phyloP scores from a whole-genome alignment of 305 asterid genomes.

The Withania somnifera region DNA sequence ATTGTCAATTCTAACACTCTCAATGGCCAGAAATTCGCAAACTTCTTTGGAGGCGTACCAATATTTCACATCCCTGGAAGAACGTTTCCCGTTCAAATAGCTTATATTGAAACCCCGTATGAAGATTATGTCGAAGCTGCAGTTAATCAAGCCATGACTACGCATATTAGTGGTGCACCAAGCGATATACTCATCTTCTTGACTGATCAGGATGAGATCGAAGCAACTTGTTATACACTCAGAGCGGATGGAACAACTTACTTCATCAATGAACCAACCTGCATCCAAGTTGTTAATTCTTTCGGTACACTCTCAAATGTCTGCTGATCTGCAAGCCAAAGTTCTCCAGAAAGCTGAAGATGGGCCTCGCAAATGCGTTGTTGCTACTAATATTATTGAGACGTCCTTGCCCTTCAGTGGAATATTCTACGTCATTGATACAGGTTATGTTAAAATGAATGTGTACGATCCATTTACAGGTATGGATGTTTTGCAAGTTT shows the following conservation, averaged over 20 bases:
- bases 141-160: slow-evolving; percentile 82
- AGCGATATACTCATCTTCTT: slow-evolving; percentile 91
- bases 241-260: slow-evolving; percentile 78
- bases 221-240: slow-evolving; percentile 88
- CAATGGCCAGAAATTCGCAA: slow-evolving; percentile 73
- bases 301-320: too few relatives aligned
- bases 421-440: too few relatives aligned
- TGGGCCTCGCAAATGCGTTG: too few relatives aligned
- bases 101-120: slow-evolving; percentile 67
- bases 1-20: slow-evolving; percentile 89
- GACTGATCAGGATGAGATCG: slow-evolving; percentile 97
- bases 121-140: slow-evolving; percentile 94
- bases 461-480: too few relatives aligned
- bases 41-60: slow-evolving; percentile 85
- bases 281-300: slow-evolving; percentile 55
- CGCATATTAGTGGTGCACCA: slow-evolving; percentile 79
- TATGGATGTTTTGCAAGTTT: too few relatives aligned
- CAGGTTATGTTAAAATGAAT: too few relatives aligned
- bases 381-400: too few relatives aligned
- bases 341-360: too few relatives aligned
- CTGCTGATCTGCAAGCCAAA: too few relatives aligned
- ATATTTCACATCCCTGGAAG: slow-evolving; percentile 87
- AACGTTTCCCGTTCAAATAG: slow-evolving; percentile 66
- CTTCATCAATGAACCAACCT: slow-evolving; percentile 54
- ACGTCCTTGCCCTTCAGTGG: too few relatives aligned